Evolutionary conservation across 768 basidiomycete genomes (phyloP).

Genomic region (Tylopilus vinaceipallidus): DNA sequence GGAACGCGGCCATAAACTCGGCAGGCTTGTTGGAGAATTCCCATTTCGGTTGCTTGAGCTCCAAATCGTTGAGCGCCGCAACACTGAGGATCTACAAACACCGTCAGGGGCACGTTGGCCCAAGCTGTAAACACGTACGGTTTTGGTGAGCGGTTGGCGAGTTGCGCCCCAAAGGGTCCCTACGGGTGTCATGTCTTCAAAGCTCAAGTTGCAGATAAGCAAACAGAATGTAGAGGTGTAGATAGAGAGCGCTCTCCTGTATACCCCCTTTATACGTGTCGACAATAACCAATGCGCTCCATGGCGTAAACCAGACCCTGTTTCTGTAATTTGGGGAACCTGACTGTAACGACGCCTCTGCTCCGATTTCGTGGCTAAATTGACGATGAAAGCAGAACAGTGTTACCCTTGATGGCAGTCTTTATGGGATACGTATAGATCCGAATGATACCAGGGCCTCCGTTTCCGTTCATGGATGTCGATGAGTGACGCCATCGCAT

Average conservation of each 20-base stretch:
- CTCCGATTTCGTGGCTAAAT: too few relatives aligned
- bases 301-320: too few relatives aligned
- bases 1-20: constrained; percentile 13
- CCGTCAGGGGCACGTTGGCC: neutral
- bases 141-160: constrained; percentile 16
- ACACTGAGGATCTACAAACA: constrained; percentile 12
- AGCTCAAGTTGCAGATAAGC: neutral
- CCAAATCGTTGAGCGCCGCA: constrained; percentile 7
- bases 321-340: too few relatives aligned
- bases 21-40: constrained; percentile 10
- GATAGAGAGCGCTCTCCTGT: neutral
- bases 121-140: constrained; percentile 2
- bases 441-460: too few relatives aligned
- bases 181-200: constrained; percentile 10
- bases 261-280: neutral
- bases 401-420: too few relatives aligned
- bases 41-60: constrained; percentile 4
- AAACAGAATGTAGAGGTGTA: neutral
- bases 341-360: too few relatives aligned
- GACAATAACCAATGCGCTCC: too few relatives aligned
- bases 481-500: too few relatives aligned
- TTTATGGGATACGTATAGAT: too few relatives aligned
- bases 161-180: constrained; percentile 16
- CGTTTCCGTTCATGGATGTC: too few relatives aligned
- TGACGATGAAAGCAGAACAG: too few relatives aligned